Conservation (phyloP, 345 rosid genomes). For the Eucalyptus regnans region DNA sequence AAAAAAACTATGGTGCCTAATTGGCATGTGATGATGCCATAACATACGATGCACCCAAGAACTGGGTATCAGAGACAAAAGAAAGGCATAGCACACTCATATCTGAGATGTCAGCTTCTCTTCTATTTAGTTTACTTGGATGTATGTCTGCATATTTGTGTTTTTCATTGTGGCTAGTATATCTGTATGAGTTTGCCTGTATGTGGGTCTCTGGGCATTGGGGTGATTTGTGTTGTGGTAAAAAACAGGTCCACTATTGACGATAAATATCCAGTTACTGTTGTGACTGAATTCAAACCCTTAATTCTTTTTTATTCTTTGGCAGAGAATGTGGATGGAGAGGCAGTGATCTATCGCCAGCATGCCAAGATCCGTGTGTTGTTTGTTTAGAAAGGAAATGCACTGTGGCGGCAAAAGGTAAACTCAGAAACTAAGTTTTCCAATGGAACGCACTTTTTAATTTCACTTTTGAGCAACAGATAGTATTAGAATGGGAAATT, state of each 20-base stretch:
- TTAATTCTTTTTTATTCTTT: background rate
- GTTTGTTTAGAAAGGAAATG: slow-evolving; percentile 87
- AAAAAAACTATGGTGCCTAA: background rate
- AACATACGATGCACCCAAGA: background rate
- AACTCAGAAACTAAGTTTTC: background rate
- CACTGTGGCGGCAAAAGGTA: slow-evolving; percentile 80
- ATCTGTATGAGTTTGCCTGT: background rate
- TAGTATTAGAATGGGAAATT: background rate
- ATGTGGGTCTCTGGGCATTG: background rate
- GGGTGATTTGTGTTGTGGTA: background rate
- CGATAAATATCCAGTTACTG: background rate
- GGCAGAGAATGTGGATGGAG: slow-evolving; percentile 94
- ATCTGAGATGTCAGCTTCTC: background rate
- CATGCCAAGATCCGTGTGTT: slow-evolving; percentile 68
- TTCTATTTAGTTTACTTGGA: background rate
- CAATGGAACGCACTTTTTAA: background rate
- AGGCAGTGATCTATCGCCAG: slow-evolving; percentile 23
- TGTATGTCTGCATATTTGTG: background rate
- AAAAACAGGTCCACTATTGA: background rate
- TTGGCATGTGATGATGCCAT: background rate
- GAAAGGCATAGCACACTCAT: background rate
- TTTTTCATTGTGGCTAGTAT: background rate
- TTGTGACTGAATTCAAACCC: background rate
- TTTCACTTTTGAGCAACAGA: background rate
- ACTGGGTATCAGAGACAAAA: background rate